Percentiles rank a stretch among this genome's conserved stretches.
Conservation (phyloP, 176 grass and related monocot genomes). For the Aechmea fasciata region DNA sequence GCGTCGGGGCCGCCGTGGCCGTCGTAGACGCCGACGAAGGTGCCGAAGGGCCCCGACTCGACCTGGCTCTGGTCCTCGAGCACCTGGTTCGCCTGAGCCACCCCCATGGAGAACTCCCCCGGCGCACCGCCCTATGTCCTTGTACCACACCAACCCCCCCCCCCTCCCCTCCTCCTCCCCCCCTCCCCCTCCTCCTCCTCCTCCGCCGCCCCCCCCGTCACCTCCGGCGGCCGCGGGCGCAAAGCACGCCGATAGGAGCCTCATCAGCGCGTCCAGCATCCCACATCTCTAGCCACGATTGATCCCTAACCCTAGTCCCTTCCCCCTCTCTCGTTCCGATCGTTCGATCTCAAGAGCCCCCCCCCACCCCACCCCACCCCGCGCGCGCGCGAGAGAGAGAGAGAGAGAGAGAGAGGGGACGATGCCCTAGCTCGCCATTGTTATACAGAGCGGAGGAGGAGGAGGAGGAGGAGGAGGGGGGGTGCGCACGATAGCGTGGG, state of each 20-base stretch:
- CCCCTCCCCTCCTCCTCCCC: slow-evolving; percentile 32
- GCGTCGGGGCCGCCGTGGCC: slow-evolving; percentile 73
- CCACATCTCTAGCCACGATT: slow-evolving; percentile 60
- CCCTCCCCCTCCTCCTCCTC: slow-evolving; percentile 1
- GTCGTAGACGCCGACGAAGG: slow-evolving; percentile 68
- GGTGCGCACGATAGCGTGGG: slow-evolving; percentile 14
- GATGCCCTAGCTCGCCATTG: slow-evolving; percentile 22
- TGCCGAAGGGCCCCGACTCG: slow-evolving; percentile 66
- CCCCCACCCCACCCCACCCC: no score
- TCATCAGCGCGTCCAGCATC: slow-evolving; percentile 64
- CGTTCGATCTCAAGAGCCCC: neutral
- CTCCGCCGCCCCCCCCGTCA: slow-evolving; percentile 18
- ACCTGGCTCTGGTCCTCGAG: slow-evolving; percentile 90
- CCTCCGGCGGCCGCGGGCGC: slow-evolving; percentile 5
- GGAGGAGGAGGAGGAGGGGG: neutral
- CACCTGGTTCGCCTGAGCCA: slow-evolving; percentile 83
- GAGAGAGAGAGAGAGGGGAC: no score
- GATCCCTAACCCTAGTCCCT: slow-evolving; percentile 1
- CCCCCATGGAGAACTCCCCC: slow-evolving; percentile 52
- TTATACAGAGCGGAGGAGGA: neutral
- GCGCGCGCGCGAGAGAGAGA: neutral
- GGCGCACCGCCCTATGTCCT: slow-evolving; percentile 52
- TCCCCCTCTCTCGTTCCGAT: neutral
- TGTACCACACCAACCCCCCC: slow-evolving; percentile 61
- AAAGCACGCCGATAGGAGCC: slow-evolving; percentile 73